Evolutionary conservation across 495 filamentous ascomycete genomes (phyloP), one percentile per base, ranked within the genome.

Genomic region (Podospora appendiculata): DNA sequence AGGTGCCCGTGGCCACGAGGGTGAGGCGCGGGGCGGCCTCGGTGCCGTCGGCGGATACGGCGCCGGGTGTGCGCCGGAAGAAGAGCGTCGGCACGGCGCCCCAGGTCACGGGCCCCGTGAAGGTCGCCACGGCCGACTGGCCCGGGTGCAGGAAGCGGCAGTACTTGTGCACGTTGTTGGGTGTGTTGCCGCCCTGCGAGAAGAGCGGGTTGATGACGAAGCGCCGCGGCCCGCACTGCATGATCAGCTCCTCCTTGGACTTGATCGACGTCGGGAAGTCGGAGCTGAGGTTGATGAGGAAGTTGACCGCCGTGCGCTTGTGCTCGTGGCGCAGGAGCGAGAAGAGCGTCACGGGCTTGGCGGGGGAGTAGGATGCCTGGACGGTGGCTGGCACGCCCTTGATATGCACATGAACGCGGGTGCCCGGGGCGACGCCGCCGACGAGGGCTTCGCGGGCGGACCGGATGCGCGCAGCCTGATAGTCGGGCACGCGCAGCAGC

Each of bases 121-220:
- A 95, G 8, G 87, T 85, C 7, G 92, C 94, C 41, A 96, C 81
- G n/a, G 87, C 88, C 11, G 88, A 92, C 62, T 88, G 83, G 5
- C 92, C 90, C 0, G 93, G 91, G 62, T 95, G 88, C 5, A 97
- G 76, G 75, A 82, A 97, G 8, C 94, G 89, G 68, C 92, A 87
- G 73, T 87, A 97, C 66, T 97, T 97, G 74, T 96, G 88, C 11
- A 98, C 89, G 62, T 96, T 83, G 70, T 98, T 98, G 47, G 87
- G 87, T 0, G 90, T 92, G 63, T 83, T 88, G 51, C 89, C 90
- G 11, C 75, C 71, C 58, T 86, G 79, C 3, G 89, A 95, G 75
- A 92, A 97, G 18, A 98, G 70, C 17, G 93, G 91, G 55, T 93
- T 95, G 67, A 95, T 82, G 36, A 89, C 69, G 56, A 95, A 82